A percentile compares a stretch with the other conserved stretches of the same genome.
Evolutionary conservation across 345 rosid genomes (phyloP).

Genomic region (Populus ilicifolia): DNA sequence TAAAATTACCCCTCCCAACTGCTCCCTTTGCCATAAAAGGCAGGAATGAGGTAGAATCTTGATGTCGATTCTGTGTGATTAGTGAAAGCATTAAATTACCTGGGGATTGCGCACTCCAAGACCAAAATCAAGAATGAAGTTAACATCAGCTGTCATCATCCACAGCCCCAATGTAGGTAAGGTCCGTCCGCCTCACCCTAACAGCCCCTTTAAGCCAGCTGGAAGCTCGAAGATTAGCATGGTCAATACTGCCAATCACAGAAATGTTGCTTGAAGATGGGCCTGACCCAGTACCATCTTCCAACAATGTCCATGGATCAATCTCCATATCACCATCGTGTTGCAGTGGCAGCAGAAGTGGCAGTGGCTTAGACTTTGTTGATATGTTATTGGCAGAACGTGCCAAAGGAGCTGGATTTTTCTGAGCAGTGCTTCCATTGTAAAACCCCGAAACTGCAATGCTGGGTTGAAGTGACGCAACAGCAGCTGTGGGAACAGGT

Average conservation of each 20-base stretch:
- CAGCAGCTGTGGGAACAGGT: slow-evolving; percentile 52
- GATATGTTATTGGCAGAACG: slow-evolving; percentile 35
- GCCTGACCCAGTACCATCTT: slow-evolving; percentile 80
- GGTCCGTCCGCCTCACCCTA: slow-evolving; percentile 82
- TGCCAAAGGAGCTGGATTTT: slow-evolving; percentile 38
- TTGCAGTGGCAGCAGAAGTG: slow-evolving; percentile 34
- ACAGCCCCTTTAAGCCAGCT: slow-evolving; percentile 95
- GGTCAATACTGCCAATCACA: slow-evolving; percentile 57
- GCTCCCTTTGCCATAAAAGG: slow-evolving; percentile 24
- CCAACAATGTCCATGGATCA: slow-evolving; percentile 94
- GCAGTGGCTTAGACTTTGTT: slow-evolving; percentile 56
- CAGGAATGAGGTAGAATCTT: slow-evolving; percentile 12
- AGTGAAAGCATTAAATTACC: slow-evolving; percentile 22
- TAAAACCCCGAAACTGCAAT: slow-evolving; percentile 36
- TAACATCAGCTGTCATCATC: slow-evolving; percentile 84
- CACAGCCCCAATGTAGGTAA: slow-evolving; percentile 74
- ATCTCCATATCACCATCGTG: slow-evolving; percentile 62
- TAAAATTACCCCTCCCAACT: slow-evolving; percentile 18
- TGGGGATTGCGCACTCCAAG: slow-evolving; percentile 23
- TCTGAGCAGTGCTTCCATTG: slow-evolving; percentile 43
- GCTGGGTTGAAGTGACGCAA: slow-evolving; percentile 58
- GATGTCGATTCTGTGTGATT: slow-evolving; percentile 16
- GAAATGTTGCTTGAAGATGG: slow-evolving; percentile 50
- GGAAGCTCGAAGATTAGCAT: slow-evolving; percentile 73
- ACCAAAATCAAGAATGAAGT: slow-evolving; percentile 31